A percentile compares a stretch with the other conserved stretches of the same genome.
Evolutionary conservation across 192 early-diverging fungal species (phyloP).

Genomic region (Phlyctochytrium bullatum): DNA sequence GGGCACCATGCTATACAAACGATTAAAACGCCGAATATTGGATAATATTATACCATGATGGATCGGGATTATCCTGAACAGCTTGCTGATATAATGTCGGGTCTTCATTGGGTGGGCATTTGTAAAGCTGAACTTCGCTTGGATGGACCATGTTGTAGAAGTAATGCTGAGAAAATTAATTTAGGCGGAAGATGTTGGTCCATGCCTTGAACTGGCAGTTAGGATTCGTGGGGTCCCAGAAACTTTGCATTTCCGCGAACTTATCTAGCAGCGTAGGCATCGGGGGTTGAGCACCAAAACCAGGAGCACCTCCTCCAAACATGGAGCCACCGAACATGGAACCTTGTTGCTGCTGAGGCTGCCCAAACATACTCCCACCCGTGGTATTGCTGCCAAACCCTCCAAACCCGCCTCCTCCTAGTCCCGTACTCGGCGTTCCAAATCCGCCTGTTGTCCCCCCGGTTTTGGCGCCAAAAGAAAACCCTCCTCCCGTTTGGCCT

Average conservation of each 20-base stretch:
- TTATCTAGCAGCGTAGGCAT: conserved; percentile 53
- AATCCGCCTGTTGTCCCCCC: too few species aligned
- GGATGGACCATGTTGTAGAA: conserved; percentile 95
- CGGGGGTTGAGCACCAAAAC: conserved; percentile 4
- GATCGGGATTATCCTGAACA: conserved; percentile 82
- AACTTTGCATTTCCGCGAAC: conserved; percentile 63
- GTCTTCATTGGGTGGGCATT: conserved; percentile 68
- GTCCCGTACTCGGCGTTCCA: not conserved
- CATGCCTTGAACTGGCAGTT: conserved; percentile 75
- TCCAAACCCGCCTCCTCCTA: not conserved
- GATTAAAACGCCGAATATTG: not conserved
- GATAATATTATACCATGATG: conserved; percentile 55
- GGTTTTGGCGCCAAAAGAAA: too few species aligned
- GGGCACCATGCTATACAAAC: conserved; percentile 74
- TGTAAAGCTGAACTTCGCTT: conserved; percentile 75
- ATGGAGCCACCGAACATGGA: not conserved
- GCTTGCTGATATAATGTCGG: conserved; percentile 78
- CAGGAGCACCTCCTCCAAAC: not conserved
- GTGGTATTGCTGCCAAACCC: not conserved
- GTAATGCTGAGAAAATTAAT: conserved; percentile 62
- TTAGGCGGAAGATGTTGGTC: not conserved
- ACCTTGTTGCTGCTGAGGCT: too few species aligned
- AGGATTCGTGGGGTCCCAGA: conserved; percentile 75
- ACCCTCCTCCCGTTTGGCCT: too few species aligned
- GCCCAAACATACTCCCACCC: too few species aligned